Conservation (phyloP, 2,329 filamentous ascomycete genomes). For the Westerdykella sp. region DNA sequence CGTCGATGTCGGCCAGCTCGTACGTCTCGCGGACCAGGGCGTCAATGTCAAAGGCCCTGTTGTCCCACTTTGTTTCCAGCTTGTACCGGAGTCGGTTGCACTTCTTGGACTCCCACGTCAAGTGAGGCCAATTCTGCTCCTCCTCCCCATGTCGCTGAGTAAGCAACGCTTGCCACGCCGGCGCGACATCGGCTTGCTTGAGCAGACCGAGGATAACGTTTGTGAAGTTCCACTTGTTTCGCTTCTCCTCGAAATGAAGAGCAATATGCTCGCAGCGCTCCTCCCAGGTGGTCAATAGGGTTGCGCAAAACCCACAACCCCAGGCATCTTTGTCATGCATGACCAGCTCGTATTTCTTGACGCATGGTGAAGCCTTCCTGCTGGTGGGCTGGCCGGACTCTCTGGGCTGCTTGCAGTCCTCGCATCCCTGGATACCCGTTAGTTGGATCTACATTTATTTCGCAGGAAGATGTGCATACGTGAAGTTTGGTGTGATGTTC, state of each 20-base stretch:
- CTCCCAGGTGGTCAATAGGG: slow-evolving; percentile 57
- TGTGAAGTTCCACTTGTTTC: slow-evolving; percentile 62
- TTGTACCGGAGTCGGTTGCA: slow-evolving; percentile 59
- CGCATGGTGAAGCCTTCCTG: slow-evolving; percentile 44
- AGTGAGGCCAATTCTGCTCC: slow-evolving; percentile 40
- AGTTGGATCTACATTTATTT: slow-evolving; percentile 4
- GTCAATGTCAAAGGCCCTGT: slow-evolving; percentile 48
- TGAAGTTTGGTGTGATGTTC: slow-evolving; percentile 62
- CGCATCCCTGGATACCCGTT: slow-evolving; percentile 43
- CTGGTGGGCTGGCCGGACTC: slow-evolving; percentile 48
- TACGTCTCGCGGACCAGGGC: slow-evolving; percentile 55
- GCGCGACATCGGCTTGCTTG: slow-evolving; percentile 58
- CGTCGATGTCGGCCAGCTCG: slow-evolving; percentile 43
- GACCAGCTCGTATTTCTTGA: slow-evolving; percentile 37
- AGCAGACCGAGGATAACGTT: slow-evolving; percentile 61
- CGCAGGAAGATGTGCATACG: slow-evolving; percentile 34
- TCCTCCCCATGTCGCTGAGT: slow-evolving; percentile 51
- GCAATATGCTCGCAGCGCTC: slow-evolving; percentile 64
- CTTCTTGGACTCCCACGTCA: slow-evolving; percentile 59
- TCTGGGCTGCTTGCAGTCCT: slow-evolving; percentile 59
- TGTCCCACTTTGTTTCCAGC: slow-evolving; percentile 58
- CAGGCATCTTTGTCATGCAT: slow-evolving; percentile 60
- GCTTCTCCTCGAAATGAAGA: slow-evolving; percentile 61
- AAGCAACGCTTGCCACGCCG: slow-evolving; percentile 56
- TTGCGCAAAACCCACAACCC: slow-evolving; percentile 63